Evolutionary conservation across 345 rosid species (phyloP).

Genomic region (Citrus sinensis): DNA sequence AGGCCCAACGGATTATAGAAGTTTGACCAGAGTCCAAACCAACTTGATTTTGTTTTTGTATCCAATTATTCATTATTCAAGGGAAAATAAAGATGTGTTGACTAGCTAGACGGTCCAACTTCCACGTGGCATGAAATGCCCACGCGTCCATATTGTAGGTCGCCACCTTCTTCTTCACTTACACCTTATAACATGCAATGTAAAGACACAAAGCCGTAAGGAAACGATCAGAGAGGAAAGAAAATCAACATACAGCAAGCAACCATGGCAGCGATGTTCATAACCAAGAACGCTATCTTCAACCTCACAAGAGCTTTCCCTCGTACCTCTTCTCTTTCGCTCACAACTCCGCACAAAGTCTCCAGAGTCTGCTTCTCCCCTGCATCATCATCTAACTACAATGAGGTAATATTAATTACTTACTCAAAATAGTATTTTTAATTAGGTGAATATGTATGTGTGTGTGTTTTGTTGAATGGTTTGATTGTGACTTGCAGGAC

Average conservation of each 20-base stretch:
- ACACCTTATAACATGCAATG: not conserved
- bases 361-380: constrained; percentile 15
- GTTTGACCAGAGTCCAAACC: not conserved
- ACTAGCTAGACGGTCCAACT: not conserved
- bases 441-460: too few relatives aligned
- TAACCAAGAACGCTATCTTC: not conserved
- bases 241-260: too few relatives aligned
- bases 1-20: not conserved
- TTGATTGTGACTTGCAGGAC: not conserved
- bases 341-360: constrained; percentile 1
- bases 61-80: not conserved
- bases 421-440: too few relatives aligned
- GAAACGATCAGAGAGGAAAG: not conserved
- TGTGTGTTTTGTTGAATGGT: not conserved
- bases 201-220: not conserved
- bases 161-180: constrained; percentile 16
- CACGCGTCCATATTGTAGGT: constrained; percentile 7
- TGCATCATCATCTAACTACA: not conserved
- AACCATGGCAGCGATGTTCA: constrained; percentile 11
- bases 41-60: not conserved
- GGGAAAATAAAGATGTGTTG: constrained; percentile 5
- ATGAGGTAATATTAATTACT: not conserved
- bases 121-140: constrained; percentile 8
- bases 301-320: constrained; percentile 14
- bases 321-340: constrained; percentile 3